Base-by-base conservation (phyloP, 345 rosid genomes). In the Hevea brasiliensis region DNA sequence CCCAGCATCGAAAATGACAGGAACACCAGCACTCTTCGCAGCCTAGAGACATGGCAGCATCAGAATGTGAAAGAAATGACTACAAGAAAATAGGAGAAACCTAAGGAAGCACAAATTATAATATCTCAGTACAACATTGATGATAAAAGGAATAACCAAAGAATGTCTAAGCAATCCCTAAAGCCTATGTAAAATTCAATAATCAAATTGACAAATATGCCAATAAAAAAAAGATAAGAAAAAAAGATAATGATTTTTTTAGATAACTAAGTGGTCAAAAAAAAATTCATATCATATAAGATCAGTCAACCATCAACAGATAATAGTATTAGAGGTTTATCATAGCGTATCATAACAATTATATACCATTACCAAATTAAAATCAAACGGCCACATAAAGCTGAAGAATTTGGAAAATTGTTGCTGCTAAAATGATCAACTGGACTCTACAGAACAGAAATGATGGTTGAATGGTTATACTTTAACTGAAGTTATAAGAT, bases 1-100 rank as follows among this genome's bases (percentile, higher is more conserved):
- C 58, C 98, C 98, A 24, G 90, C 98, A 83, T 94, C 98, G 29
- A 94, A 81, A 77, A 94, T 92, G 29, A 92, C 90, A 0, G 94
- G 91, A 76, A 92, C 96, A 74, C 92, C 94, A 3, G 90, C 89
- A 83, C 73, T 77, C 81, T 84, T 89, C 62, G 96, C 99, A 61
- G 92, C 96, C 99, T 92, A 81, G 67, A 74, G 48, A 76, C 47
- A 62, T 51, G 58, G 60, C 68, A 64, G 29, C 62, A 68, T 50
- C 50, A 70, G 72, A 73, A 41, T 59, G 20, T 61, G 66, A 53
- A 45, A 48, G 71, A 23, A 24, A 17, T 35, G 4, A 67, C 7
- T 50, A 55, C 44, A 47, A 20, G 6, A 32, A 41, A 45, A 23
- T 66, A 7, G 56, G 41, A 13, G n/a, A 61, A 35, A 64, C 24